Evolutionary conservation across 345 rosid genomes (phyloP), one percentile per base, ranked within the genome.

Genomic region (Jatropha curcas): DNA sequence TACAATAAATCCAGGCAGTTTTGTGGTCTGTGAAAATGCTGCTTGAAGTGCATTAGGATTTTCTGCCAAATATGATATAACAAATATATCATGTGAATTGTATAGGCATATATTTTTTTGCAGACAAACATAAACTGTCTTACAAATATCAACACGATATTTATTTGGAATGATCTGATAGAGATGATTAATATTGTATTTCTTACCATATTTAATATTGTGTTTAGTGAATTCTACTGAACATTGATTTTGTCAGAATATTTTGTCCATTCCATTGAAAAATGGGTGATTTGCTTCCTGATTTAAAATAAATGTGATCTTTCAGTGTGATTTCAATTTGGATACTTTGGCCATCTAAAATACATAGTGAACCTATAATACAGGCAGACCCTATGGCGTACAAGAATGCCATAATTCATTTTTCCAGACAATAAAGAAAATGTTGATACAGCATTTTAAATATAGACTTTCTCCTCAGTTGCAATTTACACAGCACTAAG

Each of bases 1-100:
- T 37, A 92, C 99, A 62, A 95, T 95, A 41, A 88, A 91, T 31
- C 99, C 99, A n/a, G 78, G 85, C 71, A 91, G 98, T 77, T 92
- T 89, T 64, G 89, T 79, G 12, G 92, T 95, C 68, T 84, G 87
- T 35, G 84, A 86, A 74, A 84, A 89, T n/a, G 88, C 85, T 53
- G 84, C 81, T 24, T 82, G 81, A 81, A 75, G 53, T 4, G 30
- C 48, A 0, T 19, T 9, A n/a, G 19, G 30, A 10, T 4, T 20
- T 37, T 34, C n/a, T 24, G 8, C 0, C 37, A n/a, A 35, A 3
- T 7, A n/a, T 17, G 14, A 14, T 39, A 34, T 22, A 16, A 2
- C n/a, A 5, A 11, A 37, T 19, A 22, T 43, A 22, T 60, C 28
- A 13, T 60, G n/a, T 5, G 4, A 19, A 7, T 67, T 60, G 60